Base-by-base conservation (phyloP, 1,139 yeast species). In the Trichomonascaceae sp. region DNA sequence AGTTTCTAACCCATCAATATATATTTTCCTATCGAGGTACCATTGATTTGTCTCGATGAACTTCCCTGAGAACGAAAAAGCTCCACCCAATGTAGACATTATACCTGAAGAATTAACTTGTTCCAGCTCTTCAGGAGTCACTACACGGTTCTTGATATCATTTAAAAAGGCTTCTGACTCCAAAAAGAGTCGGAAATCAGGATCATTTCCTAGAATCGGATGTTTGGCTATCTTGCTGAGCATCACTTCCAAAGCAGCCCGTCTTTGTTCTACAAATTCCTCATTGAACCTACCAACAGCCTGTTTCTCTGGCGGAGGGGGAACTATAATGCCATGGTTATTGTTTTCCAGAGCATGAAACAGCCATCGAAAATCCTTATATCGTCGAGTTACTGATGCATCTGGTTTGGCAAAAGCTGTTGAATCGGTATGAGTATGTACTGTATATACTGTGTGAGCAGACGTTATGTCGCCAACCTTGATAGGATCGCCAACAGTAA, bases 281-380 rank as follows among this genome's bases (percentile, higher is more conserved):
- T 87, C 91, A 64, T 89, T 88, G 70, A 85, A 86, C 60, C 96
- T 76, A 2, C 96, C 97, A 56, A 91, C 85, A 0, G 89, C 87
- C 69, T 93, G 98, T 66, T 95, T 95, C 43, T 89, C 88, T 1
- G 99, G 99, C 10, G 99, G 98, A 0, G 99, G 96, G 0, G 99
- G 99, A 27, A 95, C 84, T 45, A 95, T 85, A 55, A 80, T 76
- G 0, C 99, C 99, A 32, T 96, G 96, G 66, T 93, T 90, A 63
- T 85, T 88, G 60, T 81, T 81, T 65, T 87, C 89, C 38, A 93
- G 74, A 63, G 93, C 96, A 62, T 89, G 89, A 69, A 89, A 91
- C 27, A 93, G 77, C 98, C 98, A 75, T 60, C 85, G 74, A 70
- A 89, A 89, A 67, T 89, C 96, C 57, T 83, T 80, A 68, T 89